Conservation (phyloP, 495 filamentous ascomycete genomes). For the Aspergillus bertholletiae region DNA sequence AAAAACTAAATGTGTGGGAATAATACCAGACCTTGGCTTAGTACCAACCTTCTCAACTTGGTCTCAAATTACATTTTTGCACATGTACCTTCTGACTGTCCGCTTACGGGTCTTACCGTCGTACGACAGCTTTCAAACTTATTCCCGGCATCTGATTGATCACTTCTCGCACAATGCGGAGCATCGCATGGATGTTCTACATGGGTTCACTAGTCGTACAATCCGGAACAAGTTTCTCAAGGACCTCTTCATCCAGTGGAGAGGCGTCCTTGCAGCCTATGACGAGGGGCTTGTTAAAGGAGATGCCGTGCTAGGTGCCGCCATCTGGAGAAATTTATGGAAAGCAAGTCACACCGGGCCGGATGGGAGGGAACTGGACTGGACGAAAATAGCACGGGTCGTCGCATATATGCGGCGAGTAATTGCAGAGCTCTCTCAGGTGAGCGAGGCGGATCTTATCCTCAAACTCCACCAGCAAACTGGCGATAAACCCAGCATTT, state of each 20-base stretch:
- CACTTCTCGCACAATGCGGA: slow-evolving; percentile 94
- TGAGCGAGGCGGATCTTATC: slow-evolving; percentile 55
- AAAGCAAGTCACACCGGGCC: slow-evolving; percentile 52
- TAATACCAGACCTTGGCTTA: slow-evolving; percentile 52
- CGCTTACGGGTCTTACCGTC: slow-evolving; percentile 72
- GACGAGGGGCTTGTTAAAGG: slow-evolving; percentile 82
- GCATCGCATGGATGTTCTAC: slow-evolving; percentile 72
- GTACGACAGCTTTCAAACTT: slow-evolving; percentile 51
- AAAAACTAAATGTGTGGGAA: not conserved
- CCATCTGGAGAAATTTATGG: slow-evolving; percentile 92
- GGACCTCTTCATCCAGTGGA: slow-evolving; percentile 89
- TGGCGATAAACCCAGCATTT: slow-evolving; percentile 27
- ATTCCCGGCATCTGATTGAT: slow-evolving; percentile 77
- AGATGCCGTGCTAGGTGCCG: slow-evolving; percentile 80
- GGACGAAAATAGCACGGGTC: slow-evolving; percentile 64
- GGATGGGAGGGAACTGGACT: slow-evolving; percentile 59
- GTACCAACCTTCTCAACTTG: slow-evolving; percentile 86
- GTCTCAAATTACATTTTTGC: slow-evolving; percentile 92
- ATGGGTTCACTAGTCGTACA: slow-evolving; percentile 60
- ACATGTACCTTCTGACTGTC: slow-evolving; percentile 92
- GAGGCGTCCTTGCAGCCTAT: slow-evolving; percentile 76
- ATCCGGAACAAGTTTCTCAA: slow-evolving; percentile 84
- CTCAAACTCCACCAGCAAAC: slow-evolving; percentile 26
- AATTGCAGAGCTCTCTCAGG: slow-evolving; percentile 57
- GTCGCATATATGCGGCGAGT: slow-evolving; percentile 75